Evolutionary conservation across 2,329 filamentous ascomycete species (phyloP).

Genomic region (Westerdykella sp.): DNA sequence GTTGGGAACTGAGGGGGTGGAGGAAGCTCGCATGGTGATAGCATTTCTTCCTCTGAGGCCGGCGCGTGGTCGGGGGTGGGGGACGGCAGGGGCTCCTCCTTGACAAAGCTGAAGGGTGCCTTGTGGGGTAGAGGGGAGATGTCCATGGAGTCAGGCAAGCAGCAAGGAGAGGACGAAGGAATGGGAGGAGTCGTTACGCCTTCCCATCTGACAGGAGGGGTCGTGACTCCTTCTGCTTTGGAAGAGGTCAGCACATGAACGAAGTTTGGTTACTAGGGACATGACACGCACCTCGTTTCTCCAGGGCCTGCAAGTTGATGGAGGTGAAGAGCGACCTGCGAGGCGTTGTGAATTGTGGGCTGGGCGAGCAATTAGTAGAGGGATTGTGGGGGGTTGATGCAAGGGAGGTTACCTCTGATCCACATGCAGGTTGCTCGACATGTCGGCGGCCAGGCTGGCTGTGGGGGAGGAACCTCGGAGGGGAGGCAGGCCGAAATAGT

Average conservation of each 20-base stretch:
- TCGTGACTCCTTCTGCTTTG: slow-evolving; percentile 38
- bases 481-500: slow-evolving; percentile 78
- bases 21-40: slow-evolving; percentile 30
- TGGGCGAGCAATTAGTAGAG: slow-evolving; percentile 44
- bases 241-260: slow-evolving; percentile 21
- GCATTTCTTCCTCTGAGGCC: slow-evolving; percentile 42
- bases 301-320: slow-evolving; percentile 56
- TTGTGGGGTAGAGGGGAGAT: slow-evolving; percentile 88
- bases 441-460: slow-evolving; percentile 81
- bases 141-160: slow-evolving; percentile 74
- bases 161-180: slow-evolving; percentile 73
- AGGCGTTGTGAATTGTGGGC: slow-evolving; percentile 75
- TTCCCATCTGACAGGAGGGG: slow-evolving; percentile 49
- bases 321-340: slow-evolving; percentile 78
- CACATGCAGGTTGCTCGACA: slow-evolving; percentile 95
- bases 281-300: slow-evolving; percentile 50
- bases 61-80: slow-evolving; percentile 57
- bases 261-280: slow-evolving; percentile 3
- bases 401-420: slow-evolving; percentile 70
- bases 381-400: slow-evolving; percentile 11
- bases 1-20: slow-evolving; percentile 21
- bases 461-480: slow-evolving; percentile 83
- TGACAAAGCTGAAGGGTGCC: slow-evolving; percentile 54
- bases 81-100: slow-evolving; percentile 62
- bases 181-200: slow-evolving; percentile 78